These are phyloP conservation scores for Exophiala oligosperma DNA, from an alignment of 2,329 filamentous ascomycete species.

Conservation along the genomic window DNA sequence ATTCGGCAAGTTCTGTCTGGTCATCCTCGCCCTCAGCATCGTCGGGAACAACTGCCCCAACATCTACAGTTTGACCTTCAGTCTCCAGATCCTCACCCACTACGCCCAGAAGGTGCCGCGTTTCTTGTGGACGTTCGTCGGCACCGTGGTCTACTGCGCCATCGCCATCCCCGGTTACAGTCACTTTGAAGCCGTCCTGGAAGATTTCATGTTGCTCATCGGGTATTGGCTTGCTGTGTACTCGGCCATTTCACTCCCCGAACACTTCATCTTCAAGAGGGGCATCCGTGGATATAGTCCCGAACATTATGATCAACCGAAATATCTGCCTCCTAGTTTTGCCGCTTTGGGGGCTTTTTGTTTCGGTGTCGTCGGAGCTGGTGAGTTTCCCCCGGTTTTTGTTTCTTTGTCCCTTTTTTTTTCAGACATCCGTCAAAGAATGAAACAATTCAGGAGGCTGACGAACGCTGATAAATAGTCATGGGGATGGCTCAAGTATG, in stretches of 20 bases:
- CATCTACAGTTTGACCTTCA: slow-evolving; percentile 69
- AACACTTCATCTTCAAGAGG: slow-evolving; percentile 68
- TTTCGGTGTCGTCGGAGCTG: slow-evolving; percentile 64
- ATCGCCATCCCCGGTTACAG: slow-evolving; percentile 70
- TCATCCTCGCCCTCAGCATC: slow-evolving; percentile 66
- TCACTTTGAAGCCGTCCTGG: slow-evolving; percentile 63
- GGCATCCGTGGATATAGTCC: slow-evolving; percentile 61
- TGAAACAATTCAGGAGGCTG: too few species aligned
- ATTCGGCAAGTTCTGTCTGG: slow-evolving; percentile 72
- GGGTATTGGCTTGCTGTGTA: slow-evolving; percentile 66
- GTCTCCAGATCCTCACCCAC: slow-evolving; percentile 64
- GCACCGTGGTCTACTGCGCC: slow-evolving; percentile 63
- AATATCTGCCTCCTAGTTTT: slow-evolving; percentile 61
- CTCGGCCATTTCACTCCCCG: slow-evolving; percentile 62
- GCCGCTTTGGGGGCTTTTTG: slow-evolving; percentile 65
- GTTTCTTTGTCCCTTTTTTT: too few species aligned
- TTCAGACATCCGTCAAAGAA: too few species aligned
- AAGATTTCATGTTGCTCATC: slow-evolving; percentile 70
- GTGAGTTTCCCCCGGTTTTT: too few species aligned
- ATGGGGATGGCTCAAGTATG: slow-evolving; percentile 70
- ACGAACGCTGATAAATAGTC: slow-evolving; percentile 32
- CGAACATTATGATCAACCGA: slow-evolving; percentile 58
- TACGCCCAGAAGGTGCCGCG: slow-evolving; percentile 49
- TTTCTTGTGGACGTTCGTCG: slow-evolving; percentile 44
- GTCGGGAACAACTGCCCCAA: slow-evolving; percentile 72